Percentiles rank a stretch among this genome's conserved stretches.
phyloP scores from a whole-genome alignment of 139 green algal species.

The Desmodesmus armatus region DNA sequence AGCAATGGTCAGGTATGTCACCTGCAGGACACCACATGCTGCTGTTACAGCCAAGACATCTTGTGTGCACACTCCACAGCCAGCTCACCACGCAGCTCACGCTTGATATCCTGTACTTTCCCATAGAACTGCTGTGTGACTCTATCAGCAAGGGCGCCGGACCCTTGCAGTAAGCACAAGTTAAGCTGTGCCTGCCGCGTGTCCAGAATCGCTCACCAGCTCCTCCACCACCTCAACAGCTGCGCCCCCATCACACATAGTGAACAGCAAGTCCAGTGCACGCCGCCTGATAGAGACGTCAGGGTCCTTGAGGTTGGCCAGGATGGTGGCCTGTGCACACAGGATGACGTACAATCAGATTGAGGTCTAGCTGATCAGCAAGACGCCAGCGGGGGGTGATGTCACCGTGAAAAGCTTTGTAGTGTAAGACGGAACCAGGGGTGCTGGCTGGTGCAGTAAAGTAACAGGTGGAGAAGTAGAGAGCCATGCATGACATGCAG shows the following conservation, averaged over 20 bases:
- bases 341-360: no score
- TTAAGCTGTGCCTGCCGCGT: neutral
- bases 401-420: no score
- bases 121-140: no score
- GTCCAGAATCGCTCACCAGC: slow-evolving; percentile 46
- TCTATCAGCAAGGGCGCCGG: no score
- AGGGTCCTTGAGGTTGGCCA: slow-evolving; percentile 76
- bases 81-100: neutral
- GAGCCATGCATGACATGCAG: no score
- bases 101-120: neutral
- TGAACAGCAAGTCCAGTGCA: slow-evolving; percentile 94
- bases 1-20: slow-evolving; percentile 84
- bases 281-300: slow-evolving; percentile 93
- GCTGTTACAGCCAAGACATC: neutral
- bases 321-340: slow-evolving; percentile 26
- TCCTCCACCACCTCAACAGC: slow-evolving; percentile 83
- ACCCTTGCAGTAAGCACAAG: neutral
- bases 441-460: no score
- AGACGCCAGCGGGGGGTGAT: no score
- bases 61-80: neutral
- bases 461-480: no score
- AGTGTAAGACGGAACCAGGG: no score
- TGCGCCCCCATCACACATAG: slow-evolving; percentile 85
- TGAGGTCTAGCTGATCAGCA: no score
- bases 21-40: slow-evolving; percentile 58